These are phyloP conservation scores for Colletotrichum theobromicola DNA, from an alignment of 2,329 filamentous ascomycete genomes.

Conservation along the genomic window DNA sequence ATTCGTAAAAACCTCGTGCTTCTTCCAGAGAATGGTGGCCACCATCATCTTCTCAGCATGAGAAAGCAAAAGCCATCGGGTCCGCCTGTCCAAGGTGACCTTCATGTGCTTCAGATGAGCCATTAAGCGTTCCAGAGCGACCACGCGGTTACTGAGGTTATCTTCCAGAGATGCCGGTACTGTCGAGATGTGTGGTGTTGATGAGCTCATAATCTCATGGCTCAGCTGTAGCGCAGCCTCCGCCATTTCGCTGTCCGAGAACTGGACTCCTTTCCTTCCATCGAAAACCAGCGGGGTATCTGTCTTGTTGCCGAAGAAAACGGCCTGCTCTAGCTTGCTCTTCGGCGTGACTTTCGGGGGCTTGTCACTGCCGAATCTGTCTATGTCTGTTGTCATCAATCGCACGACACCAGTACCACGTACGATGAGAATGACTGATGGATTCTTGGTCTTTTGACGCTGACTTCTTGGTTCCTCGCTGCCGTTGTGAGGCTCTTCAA, in stretches of 20 bases:
- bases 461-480: slow-evolving; percentile 54
- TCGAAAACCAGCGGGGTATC: slow-evolving; percentile 90
- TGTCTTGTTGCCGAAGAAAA: slow-evolving; percentile 85
- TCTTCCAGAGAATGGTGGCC: slow-evolving; percentile 79
- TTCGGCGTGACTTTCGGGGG: slow-evolving; percentile 76
- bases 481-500: slow-evolving; percentile 58
- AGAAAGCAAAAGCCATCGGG: slow-evolving; percentile 83
- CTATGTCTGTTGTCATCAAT: slow-evolving; percentile 62
- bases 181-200: slow-evolving; percentile 74
- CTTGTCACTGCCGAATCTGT: slow-evolving; percentile 62
- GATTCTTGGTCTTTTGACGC: slow-evolving; percentile 64
- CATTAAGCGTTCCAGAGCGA: slow-evolving; percentile 78
- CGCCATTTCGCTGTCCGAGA: slow-evolving; percentile 73
- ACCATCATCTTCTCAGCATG: slow-evolving; percentile 90
- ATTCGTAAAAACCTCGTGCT: slow-evolving; percentile 73
- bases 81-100: slow-evolving; percentile 67
- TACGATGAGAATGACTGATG: slow-evolving; percentile 65
- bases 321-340: slow-evolving; percentile 90
- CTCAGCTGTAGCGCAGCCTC: slow-evolving; percentile 81
- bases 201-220: slow-evolving; percentile 79
- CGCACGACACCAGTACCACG: slow-evolving; percentile 68
- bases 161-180: slow-evolving; percentile 79
- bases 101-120: slow-evolving; percentile 71
- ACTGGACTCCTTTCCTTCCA: slow-evolving; percentile 68
- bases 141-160: slow-evolving; percentile 75